phyloP scores from a whole-genome alignment of 2,329 filamentous ascomycete species.

The Penicillium sp. region DNA sequence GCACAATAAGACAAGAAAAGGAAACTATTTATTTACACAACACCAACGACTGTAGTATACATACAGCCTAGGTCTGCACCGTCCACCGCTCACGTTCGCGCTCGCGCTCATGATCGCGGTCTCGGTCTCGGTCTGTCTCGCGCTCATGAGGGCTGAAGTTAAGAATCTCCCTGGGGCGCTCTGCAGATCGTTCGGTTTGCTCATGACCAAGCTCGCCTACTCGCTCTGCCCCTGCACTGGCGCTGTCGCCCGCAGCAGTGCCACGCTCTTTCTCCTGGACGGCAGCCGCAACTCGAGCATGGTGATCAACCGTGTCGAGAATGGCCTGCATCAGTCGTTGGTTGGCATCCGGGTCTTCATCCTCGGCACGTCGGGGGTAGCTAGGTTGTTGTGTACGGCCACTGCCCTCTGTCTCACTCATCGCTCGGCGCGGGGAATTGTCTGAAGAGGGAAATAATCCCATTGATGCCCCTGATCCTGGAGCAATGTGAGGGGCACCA shows the following conservation, averaged over 20 bases:
- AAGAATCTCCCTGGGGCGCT: constrained; percentile 13
- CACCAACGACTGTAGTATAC: not conserved
- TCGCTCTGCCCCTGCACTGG: not conserved
- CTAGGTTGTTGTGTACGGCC: constrained; percentile 20
- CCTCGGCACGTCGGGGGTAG: constrained; percentile 26
- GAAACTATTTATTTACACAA: constrained; percentile 12
- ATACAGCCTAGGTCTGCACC: constrained; percentile 24
- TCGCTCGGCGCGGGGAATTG: constrained; percentile 40
- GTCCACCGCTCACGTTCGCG: constrained; percentile 30
- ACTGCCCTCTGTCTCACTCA: constrained; percentile 42
- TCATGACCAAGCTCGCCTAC: constrained; percentile 18
- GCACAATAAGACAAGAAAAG: constrained; percentile 7
- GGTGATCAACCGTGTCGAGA: constrained; percentile 47
- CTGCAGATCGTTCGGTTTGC: not conserved
- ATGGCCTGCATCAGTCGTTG: constrained; percentile 48
- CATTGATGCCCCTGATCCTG: constrained; percentile 28
- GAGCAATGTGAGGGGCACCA: constrained; percentile 24
- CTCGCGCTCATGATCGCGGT: constrained; percentile 18
- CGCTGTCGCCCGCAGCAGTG: constrained; percentile 10
- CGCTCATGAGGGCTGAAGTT: constrained; percentile 15
- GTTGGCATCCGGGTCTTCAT: constrained; percentile 45
- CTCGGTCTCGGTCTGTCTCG: constrained; percentile 4
- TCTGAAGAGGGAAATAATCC: constrained; percentile 20
- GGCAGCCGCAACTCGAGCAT: constrained; percentile 39
- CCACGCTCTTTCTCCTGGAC: constrained; percentile 35